Conservation (phyloP, 106 monocot genomes). For the Platanthera zijinensis region DNA sequence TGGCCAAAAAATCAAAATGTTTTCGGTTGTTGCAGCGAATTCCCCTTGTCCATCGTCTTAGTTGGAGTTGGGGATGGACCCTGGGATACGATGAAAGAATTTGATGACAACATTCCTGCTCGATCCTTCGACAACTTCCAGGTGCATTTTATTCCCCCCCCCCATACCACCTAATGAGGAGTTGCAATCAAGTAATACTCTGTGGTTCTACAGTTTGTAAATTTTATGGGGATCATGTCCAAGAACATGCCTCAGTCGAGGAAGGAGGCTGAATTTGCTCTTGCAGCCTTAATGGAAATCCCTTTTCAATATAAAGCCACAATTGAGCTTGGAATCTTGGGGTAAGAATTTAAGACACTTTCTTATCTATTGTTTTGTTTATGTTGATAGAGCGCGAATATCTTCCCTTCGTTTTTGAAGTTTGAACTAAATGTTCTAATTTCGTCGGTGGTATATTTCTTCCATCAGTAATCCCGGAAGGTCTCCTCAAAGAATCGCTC, state of each 20-base stretch:
- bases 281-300: conserved; percentile 67
- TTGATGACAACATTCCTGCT: conserved; percentile 89
- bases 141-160: neutral
- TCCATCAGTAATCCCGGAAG: conserved; percentile 17
- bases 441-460: neutral
- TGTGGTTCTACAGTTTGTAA: conserved; percentile 41
- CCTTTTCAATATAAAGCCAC: conserved; percentile 62
- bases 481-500: conserved; percentile 44
- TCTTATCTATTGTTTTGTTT: neutral
- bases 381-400: neutral
- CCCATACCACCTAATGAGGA: neutral
- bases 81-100: conserved; percentile 93
- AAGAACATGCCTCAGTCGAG: conserved; percentile 28
- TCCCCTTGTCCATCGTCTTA: conserved; percentile 82
- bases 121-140: conserved; percentile 14
- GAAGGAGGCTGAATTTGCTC: conserved; percentile 61
- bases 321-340: conserved; percentile 51
- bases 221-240: conserved; percentile 61
- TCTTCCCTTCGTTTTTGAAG: neutral
- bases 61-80: conserved; percentile 99
- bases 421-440: neutral
- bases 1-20: too few relatives aligned
- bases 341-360: conserved; percentile 24
- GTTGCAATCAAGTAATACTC: neutral
- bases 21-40: conserved; percentile 40